Base-by-base conservation (phyloP, 2,329 filamentous ascomycete species). In the Aspergillus awamori region DNA sequence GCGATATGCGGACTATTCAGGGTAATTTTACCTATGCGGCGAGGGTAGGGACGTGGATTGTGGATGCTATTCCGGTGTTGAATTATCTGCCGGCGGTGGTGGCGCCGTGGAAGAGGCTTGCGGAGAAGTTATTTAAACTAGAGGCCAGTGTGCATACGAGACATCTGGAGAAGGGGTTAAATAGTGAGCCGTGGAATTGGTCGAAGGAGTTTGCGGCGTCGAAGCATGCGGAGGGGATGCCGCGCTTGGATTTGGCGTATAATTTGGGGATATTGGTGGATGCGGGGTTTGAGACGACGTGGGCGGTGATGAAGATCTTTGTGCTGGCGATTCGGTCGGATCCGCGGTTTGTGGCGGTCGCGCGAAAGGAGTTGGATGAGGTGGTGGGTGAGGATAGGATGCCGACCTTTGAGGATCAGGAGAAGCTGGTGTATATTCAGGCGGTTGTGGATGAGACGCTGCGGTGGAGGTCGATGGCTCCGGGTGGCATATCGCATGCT, bases 261-360 rank as follows among this genome's bases (percentile, higher is more conserved):
- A 72, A 81, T 8, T 72, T 81, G 1, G 80, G 79, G 5, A 75
- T 76, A 0, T 67, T 83, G 8, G 79, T 79, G 57, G 81, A 81
- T n/a, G 82, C 81, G 11, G 78, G 81, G 20, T 79, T 75, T 20
- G 82, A 83, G 59, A 83, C 81, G 0, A 82, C 79, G 0, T 76
- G 78, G 0, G 76, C 75, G 8, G 80, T 78, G 0, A 74, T 83
- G 56, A 79, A 78, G 61, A 76, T 78, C 11, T 81, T 78, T 72
- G 79, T 84, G 67, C 41, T 84, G 60, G 67, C 84, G 59, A 36
- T 83, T 64, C 55, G 79, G 72, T 58, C 79, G 64, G 77, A 82
- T 62, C 79, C 80, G 0, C 73, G 77, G 7, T 74, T 74, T 2
- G 70, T 83, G 2, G 33, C 57, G 0, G 73, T 74, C 6, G 80